phyloP scores from a whole-genome alignment of 2,329 filamentous ascomycete species.

The Talaromyces albobiverticillius region DNA sequence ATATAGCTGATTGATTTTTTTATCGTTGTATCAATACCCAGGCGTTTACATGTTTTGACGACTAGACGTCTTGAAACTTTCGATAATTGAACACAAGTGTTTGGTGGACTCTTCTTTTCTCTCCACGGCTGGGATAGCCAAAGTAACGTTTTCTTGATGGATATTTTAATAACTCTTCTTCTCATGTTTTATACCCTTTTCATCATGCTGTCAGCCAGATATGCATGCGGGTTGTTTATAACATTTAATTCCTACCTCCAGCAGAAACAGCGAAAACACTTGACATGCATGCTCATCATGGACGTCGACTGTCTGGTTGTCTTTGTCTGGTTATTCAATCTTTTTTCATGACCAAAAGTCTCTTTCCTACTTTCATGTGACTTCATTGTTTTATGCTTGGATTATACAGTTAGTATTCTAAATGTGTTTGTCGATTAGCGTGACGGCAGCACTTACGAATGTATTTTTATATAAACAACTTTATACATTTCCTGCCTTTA shows the following conservation, averaged over 20 bases:
- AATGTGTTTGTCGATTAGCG: background rate
- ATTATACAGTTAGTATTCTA: background rate
- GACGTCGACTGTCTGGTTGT: background rate
- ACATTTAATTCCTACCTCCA: background rate
- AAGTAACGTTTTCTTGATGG: slow-evolving; percentile 9
- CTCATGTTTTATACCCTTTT: background rate
- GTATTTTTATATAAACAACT: too few relatives aligned
- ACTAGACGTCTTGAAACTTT: background rate
- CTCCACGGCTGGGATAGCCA: background rate
- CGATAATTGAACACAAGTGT: slow-evolving; percentile 6
- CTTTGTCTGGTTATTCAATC: background rate
- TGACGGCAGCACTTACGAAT: background rate
- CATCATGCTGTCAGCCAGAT: background rate
- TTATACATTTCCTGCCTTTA: background rate
- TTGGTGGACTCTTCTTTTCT: background rate
- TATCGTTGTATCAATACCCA: slow-evolving; percentile 3
- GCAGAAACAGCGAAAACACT: background rate
- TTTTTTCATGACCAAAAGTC: background rate
- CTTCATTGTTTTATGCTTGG: background rate
- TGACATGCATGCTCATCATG: background rate
- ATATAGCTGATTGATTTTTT: background rate
- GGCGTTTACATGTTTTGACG: background rate
- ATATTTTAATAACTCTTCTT: slow-evolving; percentile 9
- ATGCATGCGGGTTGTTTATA: background rate
- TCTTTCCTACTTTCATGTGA: background rate